Evolutionary conservation across 306 rosid species (phyloP), one percentile per base, ranked within the genome.

Genomic region (Ochetophila trinervis): DNA sequence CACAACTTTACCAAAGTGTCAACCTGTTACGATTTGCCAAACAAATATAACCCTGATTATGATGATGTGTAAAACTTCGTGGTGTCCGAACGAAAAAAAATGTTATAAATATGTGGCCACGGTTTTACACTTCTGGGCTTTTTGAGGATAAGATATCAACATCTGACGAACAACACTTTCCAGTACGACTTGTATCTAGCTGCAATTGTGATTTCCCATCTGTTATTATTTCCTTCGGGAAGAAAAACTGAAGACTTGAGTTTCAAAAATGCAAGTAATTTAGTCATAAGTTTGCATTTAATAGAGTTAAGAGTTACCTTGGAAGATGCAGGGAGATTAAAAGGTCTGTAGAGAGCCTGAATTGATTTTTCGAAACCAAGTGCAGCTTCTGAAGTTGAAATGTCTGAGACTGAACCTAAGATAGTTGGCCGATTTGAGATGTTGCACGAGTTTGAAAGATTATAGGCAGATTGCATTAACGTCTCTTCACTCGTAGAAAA

Each of bases 361-460:
- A 65, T 42, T 0, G 75, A 53, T 13, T 82, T 82, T 60, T 77
- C 88, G 65, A 80, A 84, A 32, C 74, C 73, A 3, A 85, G 63
- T 8, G 90, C 72, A 63, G 73, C 36, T 60, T 87, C 83, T 4
- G 80, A 68, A 53, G 77, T 65, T 15, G 74, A 27, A 55, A 60
- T 50, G 68, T 78, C 84, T 59, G 76, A 60, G 50, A 40, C 40
- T 30, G 96, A 66, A 19, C 87, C 81, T 37, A 82, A 8, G 66
- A 47, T 52, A 58, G 56, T 47, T 62, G 87, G 68, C 63, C 72
- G 91, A 61, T 74, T 81, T 19, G 84, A 76, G 77, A 83, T 67
- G 61, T 50, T 40, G 69, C 83, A 75, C 49, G 78, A 78, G 67
- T 75, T 75, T 14, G 89, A 77, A 67, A 81, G 57, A 53, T 66